A percentile compares a stretch with the other conserved stretches of the same genome.
These are phyloP conservation scores for Centaurea solstitialis DNA, from an alignment of 129 eudicot species.

Conservation along the genomic window DNA sequence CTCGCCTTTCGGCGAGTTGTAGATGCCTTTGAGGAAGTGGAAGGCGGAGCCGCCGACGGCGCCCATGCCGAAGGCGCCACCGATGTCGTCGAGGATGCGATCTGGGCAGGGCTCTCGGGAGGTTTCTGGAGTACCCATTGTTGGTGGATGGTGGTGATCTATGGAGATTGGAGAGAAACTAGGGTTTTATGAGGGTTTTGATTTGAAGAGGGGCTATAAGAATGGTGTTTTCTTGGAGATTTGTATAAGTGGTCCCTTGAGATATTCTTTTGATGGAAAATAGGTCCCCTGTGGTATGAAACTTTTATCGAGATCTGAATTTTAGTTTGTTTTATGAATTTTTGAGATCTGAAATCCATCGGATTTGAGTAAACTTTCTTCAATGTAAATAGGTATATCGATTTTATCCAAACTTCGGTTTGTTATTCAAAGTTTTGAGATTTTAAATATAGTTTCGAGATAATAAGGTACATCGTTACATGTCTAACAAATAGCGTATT, in stretches of 20 bases:
- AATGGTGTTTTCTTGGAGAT: neutral
- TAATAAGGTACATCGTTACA: too few relatives aligned
- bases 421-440: too few relatives aligned
- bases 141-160: constrained; percentile 8
- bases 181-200: constrained; percentile 26
- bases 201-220: neutral
- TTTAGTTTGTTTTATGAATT: too few relatives aligned
- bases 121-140: constrained; percentile 64
- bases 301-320: neutral
- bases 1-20: constrained; percentile 56
- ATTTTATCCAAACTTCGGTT: too few relatives aligned
- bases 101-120: constrained; percentile 70
- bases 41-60: constrained; percentile 68
- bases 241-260: neutral
- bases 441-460: too few relatives aligned
- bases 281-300: neutral
- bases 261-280: neutral
- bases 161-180: neutral
- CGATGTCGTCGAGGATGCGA: constrained; percentile 55
- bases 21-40: constrained; percentile 57
- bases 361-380: too few relatives aligned
- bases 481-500: too few relatives aligned
- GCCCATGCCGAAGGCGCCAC: constrained; percentile 65
- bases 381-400: too few relatives aligned
- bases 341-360: neutral